Base-by-base conservation (phyloP, 2,329 filamentous ascomycete species). In the Rhynchosporium secalis region DNA sequence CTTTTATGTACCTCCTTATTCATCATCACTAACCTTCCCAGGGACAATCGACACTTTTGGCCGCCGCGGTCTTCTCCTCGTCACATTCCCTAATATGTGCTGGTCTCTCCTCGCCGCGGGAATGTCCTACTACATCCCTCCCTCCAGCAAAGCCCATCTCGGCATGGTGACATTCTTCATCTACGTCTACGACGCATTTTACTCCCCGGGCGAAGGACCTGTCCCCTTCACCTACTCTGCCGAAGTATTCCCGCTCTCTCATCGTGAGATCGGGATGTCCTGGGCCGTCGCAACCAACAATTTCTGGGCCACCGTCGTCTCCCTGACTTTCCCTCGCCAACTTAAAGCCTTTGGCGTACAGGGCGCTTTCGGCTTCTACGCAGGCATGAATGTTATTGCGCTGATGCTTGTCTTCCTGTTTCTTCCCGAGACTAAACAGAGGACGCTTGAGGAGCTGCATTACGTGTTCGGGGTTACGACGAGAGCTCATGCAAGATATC, bases 1-100 rank as follows among this genome's bases (percentile, higher is more conserved):
- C 10, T 9, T 13, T 4, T 13, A 38, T 41, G 10, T n/a, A 43
- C 12, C 3, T 43, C 15, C 10, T n/a, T 45, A 6, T 6, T n/a
- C 13, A n/a, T n/a, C 13, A 26, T 40, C 29, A 0, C 36, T 33
- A 48, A 29, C 47, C 9, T 36, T 48, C 9, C n/a, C 12, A 48
- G 56, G 56, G 54, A 88, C 86, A 1, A 88, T 89, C 64, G 86
- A 89, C 70, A 88, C 85, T 0, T 87, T 82, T 65, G 86, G 86
- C n/a, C 83, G 86, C 40, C 81, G 86, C 40, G 76, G 82, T 15
- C 77, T 89, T 15, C 78, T 3, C 8, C 58, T 63, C 13, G 87
- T 88, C 73, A 88, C 86, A 2, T 88, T 88, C 71, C 85, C 86
- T 0, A 80, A 87, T 63, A 88, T 88, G 85, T 83, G 83, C 12